These are phyloP conservation scores for Thecamonas trahens DNA, from an alignment of 78 protist species.

Conservation along the genomic window DNA sequence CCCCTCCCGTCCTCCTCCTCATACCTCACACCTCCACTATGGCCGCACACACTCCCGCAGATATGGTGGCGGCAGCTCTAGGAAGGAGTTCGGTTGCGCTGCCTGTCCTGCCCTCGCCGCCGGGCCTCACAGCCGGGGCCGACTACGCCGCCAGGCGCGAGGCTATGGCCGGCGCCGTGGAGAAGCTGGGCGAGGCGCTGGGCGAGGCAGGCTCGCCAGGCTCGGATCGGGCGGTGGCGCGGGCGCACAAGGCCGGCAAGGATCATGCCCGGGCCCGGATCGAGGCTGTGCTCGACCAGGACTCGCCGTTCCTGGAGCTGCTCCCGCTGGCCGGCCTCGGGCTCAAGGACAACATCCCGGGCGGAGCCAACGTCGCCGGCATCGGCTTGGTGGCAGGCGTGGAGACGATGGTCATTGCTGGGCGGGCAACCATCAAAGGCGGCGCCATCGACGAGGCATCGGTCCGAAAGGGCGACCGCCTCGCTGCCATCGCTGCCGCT, in stretches of 20 bases:
- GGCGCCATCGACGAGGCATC: constrained; percentile 7
- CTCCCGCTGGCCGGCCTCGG: constrained; percentile 20
- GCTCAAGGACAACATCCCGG: not conserved
- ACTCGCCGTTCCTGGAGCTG: constrained; percentile 35
- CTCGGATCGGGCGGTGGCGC: too few relatives aligned
- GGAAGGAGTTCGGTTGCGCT: too few relatives aligned
- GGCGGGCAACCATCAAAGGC: constrained; percentile 10
- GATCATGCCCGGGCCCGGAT: not conserved
- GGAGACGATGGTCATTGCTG: not conserved
- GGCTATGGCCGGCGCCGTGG: constrained; percentile 22
- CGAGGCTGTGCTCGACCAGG: constrained; percentile 19
- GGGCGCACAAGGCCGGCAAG: too few relatives aligned
- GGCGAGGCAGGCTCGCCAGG: constrained; percentile 30
- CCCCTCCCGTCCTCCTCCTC: too few relatives aligned
- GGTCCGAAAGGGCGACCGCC: not conserved
- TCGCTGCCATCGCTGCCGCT: not conserved
- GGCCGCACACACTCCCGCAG: too few relatives aligned
- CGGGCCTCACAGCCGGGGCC: constrained; percentile 24
- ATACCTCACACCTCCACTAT: too few relatives aligned
- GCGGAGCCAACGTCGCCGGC: not conserved
- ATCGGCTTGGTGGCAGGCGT: constrained; percentile 17
- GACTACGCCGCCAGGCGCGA: constrained; percentile 23
- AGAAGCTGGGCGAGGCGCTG: constrained; percentile 11
- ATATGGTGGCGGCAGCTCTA: too few relatives aligned
- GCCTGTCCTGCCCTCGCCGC: constrained; percentile 38